Percentiles rank a stretch among this genome's conserved stretches.
Conservation (phyloP, 192 early-diverging fungal species). For the Coemansia sp. region DNA sequence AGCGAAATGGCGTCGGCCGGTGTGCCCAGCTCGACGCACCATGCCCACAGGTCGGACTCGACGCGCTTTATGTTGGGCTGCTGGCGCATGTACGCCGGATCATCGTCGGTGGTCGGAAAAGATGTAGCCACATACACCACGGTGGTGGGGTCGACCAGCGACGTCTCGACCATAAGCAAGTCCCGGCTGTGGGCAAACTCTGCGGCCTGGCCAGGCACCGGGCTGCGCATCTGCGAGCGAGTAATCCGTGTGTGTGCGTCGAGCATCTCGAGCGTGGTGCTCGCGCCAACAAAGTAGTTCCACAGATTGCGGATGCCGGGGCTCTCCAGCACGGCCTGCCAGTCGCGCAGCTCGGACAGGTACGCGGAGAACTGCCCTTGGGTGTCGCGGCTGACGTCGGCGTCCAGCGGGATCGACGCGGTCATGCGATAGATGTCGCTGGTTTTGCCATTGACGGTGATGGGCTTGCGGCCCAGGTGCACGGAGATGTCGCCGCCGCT, state of each 20-base stretch:
- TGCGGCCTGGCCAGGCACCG: constrained; percentile 25
- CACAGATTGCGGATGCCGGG: constrained; percentile 43
- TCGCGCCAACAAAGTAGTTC: constrained; percentile 41
- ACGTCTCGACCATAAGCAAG: constrained; percentile 48
- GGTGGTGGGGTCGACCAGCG: constrained; percentile 47
- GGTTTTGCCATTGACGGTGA: background rate
- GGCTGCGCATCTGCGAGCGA: constrained; percentile 28
- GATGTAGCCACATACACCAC: constrained; percentile 46
- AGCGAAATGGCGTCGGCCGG: constrained; percentile 22
- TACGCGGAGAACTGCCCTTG: constrained; percentile 41
- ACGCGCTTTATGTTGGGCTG: constrained; percentile 20
- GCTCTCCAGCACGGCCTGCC: constrained; percentile 48
- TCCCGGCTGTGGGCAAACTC: constrained; percentile 41
- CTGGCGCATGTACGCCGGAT: constrained; percentile 40
- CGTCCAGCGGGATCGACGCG: constrained; percentile 39
- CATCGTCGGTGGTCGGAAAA: constrained; percentile 28
- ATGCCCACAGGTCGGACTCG: constrained; percentile 38
- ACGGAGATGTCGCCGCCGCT: constrained; percentile 40
- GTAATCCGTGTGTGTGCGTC: constrained; percentile 45
- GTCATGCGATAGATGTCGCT: constrained; percentile 41
- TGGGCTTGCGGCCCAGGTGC: constrained; percentile 14
- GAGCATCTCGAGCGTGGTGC: constrained; percentile 42
- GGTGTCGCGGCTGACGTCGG: constrained; percentile 24
- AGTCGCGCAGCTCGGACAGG: constrained; percentile 48
- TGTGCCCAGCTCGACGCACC: constrained; percentile 48